These are phyloP conservation scores for Penicillium hesseltinei DNA, from an alignment of 2,329 filamentous ascomycete species.

Conservation along the genomic window DNA sequence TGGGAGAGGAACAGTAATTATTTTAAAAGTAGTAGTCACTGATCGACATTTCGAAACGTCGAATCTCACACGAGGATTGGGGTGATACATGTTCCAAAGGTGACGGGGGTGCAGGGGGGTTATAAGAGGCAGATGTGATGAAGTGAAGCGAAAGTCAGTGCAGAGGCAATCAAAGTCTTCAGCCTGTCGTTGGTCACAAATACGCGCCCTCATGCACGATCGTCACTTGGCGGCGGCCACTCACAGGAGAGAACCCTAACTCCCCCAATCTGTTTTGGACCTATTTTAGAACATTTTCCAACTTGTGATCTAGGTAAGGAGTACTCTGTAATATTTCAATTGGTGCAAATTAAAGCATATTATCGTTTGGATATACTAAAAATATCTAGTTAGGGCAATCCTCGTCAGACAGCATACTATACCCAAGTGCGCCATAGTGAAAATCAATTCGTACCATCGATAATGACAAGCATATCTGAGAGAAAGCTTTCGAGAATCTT, in stretches of 20 bases:
- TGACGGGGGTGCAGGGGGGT: conserved; percentile 20
- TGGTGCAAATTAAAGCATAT: background rate
- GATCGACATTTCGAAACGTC: conserved; percentile 24
- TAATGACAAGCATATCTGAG: background rate
- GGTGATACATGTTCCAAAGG: conserved; percentile 22
- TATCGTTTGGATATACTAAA: background rate
- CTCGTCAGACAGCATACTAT: background rate
- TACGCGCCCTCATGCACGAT: conserved; percentile 31
- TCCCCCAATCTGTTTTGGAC: background rate
- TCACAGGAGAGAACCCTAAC: conserved; percentile 11
- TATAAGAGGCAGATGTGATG: conserved; percentile 28
- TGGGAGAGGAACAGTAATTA: background rate
- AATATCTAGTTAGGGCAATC: background rate
- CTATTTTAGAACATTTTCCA: background rate
- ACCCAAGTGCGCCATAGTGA: background rate
- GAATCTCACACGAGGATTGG: conserved; percentile 28
- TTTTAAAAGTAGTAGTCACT: conserved; percentile 18
- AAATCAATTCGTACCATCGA: background rate
- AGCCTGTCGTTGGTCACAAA: conserved; percentile 27
- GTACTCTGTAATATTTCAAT: background rate
- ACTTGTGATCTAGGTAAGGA: background rate
- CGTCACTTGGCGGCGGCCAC: conserved; percentile 22
- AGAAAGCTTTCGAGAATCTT: background rate
- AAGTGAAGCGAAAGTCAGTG: conserved; percentile 20
- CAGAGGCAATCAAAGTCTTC: background rate